Evolutionary conservation across 2,329 filamentous ascomycete genomes (phyloP).

Genomic region (Penicillium rolfsii): DNA sequence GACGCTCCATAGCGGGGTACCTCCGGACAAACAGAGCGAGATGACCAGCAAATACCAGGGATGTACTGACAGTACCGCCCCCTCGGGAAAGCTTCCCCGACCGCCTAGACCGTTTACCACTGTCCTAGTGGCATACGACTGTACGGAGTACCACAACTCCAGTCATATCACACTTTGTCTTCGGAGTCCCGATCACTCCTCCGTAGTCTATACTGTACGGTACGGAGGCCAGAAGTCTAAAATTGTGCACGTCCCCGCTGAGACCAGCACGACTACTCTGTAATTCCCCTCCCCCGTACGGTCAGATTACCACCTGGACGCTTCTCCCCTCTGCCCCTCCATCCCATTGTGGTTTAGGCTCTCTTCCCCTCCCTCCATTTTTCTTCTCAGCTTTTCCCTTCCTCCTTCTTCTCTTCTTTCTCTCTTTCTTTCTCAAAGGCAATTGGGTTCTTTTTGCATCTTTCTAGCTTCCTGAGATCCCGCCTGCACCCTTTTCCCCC

Average conservation of each 20-base stretch:
- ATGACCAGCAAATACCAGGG: background rate
- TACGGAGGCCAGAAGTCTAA: too few species aligned
- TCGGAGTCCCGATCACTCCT: background rate
- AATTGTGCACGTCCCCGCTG: background rate
- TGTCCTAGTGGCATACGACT: too few species aligned
- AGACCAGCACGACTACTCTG: too few species aligned
- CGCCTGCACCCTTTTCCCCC: conserved; percentile 12
- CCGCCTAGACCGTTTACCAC: background rate
- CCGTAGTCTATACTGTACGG: background rate
- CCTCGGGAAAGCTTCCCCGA: conserved; percentile 4
- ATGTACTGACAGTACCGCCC: background rate
- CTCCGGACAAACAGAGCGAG: background rate
- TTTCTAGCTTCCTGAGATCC: conserved; percentile 26
- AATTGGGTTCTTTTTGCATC: conserved; percentile 27
- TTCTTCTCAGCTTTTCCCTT: conserved; percentile 28
- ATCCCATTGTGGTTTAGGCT: conserved; percentile 28
- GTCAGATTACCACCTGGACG: background rate
- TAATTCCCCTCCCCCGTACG: background rate
- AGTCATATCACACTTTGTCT: background rate
- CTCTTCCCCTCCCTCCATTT: conserved; percentile 31
- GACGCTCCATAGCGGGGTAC: background rate
- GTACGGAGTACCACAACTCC: too few species aligned
- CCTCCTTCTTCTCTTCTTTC: conserved; percentile 21
- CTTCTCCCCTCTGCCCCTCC: conserved; percentile 15
- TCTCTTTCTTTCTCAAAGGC: conserved; percentile 29